Evolutionary conservation across 441 rosid species (phyloP).

Genomic region (Syzygium syzygioides): DNA sequence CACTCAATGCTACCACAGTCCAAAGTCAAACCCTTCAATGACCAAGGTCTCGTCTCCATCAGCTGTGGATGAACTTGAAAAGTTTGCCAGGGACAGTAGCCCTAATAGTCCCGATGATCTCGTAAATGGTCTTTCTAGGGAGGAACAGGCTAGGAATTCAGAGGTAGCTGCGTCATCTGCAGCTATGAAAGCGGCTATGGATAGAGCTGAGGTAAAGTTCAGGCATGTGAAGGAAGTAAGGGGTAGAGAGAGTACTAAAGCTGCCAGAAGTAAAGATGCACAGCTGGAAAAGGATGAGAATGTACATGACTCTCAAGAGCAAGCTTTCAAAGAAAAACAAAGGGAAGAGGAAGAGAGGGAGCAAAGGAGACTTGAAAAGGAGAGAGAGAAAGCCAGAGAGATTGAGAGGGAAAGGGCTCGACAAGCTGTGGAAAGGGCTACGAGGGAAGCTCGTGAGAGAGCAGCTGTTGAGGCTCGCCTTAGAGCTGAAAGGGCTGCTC

Average conservation of each 20-base stretch:
- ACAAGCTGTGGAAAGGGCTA: constrained; percentile 92
- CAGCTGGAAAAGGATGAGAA: constrained; percentile 45
- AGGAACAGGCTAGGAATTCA: constrained; percentile 43
- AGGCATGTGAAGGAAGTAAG: constrained; percentile 74
- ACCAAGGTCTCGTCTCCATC: constrained; percentile 33
- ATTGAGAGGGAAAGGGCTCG: constrained; percentile 54
- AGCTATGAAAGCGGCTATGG: constrained; percentile 94
- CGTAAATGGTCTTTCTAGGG: constrained; percentile 36
- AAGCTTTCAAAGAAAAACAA: constrained; percentile 60
- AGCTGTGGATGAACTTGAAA: constrained; percentile 60
- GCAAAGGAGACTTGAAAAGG: not conserved
- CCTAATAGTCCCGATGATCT: constrained; percentile 32
- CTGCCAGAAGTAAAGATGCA: constrained; percentile 61
- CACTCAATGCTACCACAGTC: constrained; percentile 31
- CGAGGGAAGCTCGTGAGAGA: constrained; percentile 96
- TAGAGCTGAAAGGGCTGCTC: constrained; percentile 84
- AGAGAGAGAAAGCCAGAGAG: constrained; percentile 14
- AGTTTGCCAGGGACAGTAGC: constrained; percentile 47
- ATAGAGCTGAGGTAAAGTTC: constrained; percentile 90
- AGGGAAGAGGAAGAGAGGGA: constrained; percentile 5
- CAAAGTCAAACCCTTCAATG: constrained; percentile 29
- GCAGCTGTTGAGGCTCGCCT: constrained; percentile 79
- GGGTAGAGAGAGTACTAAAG: constrained; percentile 63
- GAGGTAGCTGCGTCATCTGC: constrained; percentile 74
- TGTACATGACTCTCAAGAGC: constrained; percentile 46